Evolutionary conservation across 257 asterid genomes (phyloP).

Genomic region (Anisodus acutangulus): DNA sequence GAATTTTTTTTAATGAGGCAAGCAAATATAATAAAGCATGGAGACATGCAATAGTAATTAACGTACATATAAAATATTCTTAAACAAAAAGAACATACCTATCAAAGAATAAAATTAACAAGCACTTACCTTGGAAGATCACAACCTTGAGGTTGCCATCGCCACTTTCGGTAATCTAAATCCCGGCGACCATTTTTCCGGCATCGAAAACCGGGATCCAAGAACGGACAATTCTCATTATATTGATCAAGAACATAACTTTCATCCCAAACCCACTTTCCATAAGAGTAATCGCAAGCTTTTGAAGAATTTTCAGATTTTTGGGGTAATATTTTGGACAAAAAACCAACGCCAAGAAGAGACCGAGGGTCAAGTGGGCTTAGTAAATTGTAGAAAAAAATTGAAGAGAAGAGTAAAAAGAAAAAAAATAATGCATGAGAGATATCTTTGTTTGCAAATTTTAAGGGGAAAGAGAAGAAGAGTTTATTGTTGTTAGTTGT

Average conservation of each 20-base stretch:
- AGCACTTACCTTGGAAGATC: constrained; percentile 71
- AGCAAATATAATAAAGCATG: not conserved
- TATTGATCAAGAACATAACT: constrained; percentile 48
- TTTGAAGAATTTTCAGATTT: not conserved
- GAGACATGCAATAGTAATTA: not conserved
- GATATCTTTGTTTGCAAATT: constrained; percentile 34
- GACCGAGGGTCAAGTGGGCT: constrained; percentile 44
- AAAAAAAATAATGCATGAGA: constrained; percentile 42
- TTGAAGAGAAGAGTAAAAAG: constrained; percentile 45
- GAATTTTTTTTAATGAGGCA: not conserved
- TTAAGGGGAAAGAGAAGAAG: constrained; percentile 38
- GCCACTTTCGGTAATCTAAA: constrained; percentile 69
- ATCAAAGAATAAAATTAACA: not conserved
- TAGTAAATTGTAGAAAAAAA: constrained; percentile 38
- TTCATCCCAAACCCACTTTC: constrained; percentile 78
- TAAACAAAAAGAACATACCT: not conserved
- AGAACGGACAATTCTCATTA: constrained; percentile 74
- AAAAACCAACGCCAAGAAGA: constrained; percentile 43
- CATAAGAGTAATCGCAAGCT: constrained; percentile 65
- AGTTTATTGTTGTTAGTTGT: constrained; percentile 26
- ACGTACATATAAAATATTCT: not conserved
- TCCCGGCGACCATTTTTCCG: constrained; percentile 62
- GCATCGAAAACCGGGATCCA: constrained; percentile 94
- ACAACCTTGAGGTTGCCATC: constrained; percentile 79
- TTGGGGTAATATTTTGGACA: constrained; percentile 45